A percentile compares a stretch with the other conserved stretches of the same genome.
These are phyloP conservation scores for Rubus idaeus DNA, from an alignment of 306 rosid genomes.

Conservation along the genomic window DNA sequence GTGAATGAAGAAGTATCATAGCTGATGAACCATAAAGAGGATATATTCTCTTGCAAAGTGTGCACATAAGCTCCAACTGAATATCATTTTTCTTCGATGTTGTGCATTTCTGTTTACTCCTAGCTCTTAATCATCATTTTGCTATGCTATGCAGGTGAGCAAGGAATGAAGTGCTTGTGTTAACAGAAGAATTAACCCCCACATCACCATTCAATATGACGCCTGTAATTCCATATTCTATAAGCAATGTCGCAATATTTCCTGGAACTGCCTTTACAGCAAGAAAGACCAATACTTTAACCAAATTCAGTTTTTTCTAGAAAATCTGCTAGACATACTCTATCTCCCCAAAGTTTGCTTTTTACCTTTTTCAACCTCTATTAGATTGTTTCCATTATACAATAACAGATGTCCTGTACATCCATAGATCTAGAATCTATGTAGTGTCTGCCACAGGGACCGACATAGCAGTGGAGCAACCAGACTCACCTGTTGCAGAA, in stretches of 20 bases:
- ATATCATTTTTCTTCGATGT: background rate
- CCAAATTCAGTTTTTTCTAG: constrained; percentile 56
- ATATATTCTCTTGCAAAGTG: background rate
- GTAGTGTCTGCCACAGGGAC: constrained; percentile 65
- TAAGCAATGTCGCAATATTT: constrained; percentile 63
- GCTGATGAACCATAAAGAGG: background rate
- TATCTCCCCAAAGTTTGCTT: constrained; percentile 46
- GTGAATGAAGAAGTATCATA: background rate
- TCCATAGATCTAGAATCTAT: constrained; percentile 47
- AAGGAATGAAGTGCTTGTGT: constrained; percentile 37
- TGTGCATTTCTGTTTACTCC: background rate
- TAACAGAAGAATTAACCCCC: constrained; percentile 28
- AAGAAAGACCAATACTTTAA: constrained; percentile 49
- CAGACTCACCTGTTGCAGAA: constrained; percentile 48
- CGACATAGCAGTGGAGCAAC: constrained; percentile 69
- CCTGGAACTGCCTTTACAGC: constrained; percentile 61
- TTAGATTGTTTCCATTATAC: constrained; percentile 52
- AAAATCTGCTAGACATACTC: constrained; percentile 41
- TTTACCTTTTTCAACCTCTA: constrained; percentile 54
- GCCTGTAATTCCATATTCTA: constrained; percentile 62
- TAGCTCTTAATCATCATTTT: background rate
- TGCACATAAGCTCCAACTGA: constrained; percentile 13
- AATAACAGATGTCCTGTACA: constrained; percentile 36
- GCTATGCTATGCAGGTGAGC: constrained; percentile 40
- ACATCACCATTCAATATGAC: constrained; percentile 52